A percentile compares a stretch with the other conserved stretches of the same genome.
Conservation (phyloP, 106 monocot genomes). For the Dendrobium catenatum region DNA sequence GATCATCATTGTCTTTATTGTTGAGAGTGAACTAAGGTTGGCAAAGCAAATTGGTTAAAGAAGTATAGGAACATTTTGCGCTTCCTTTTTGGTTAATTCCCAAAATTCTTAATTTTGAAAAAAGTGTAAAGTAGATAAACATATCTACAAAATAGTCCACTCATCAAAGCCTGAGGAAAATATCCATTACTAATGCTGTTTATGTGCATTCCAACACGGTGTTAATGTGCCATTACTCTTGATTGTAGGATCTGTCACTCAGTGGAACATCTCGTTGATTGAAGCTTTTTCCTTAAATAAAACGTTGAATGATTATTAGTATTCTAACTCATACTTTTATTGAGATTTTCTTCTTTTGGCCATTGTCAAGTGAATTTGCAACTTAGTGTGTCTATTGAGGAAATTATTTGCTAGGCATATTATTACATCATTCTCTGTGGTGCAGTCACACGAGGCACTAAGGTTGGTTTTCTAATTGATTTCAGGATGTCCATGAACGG, state of each 20-base stretch:
- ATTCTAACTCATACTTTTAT: not conserved
- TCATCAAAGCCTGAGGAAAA: not conserved
- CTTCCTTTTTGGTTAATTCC: not conserved
- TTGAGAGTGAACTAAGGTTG: not conserved
- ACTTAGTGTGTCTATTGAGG: not conserved
- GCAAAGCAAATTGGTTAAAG: not conserved
- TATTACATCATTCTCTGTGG: not conserved
- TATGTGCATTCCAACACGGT: not conserved
- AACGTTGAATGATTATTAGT: not conserved
- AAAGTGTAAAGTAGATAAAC: no score
- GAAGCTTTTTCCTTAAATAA: not conserved
- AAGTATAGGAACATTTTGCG: not conserved
- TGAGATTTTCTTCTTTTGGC: not conserved
- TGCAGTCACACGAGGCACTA: not conserved
- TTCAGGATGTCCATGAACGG: constrained; percentile 96
- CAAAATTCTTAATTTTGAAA: not conserved
- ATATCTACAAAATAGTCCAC: no score
- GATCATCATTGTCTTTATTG: not conserved
- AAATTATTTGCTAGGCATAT: not conserved
- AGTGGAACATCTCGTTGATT: not conserved
- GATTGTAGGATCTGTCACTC: not conserved
- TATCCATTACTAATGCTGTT: not conserved
- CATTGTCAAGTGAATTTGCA: not conserved
- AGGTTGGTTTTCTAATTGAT: constrained; percentile 8
- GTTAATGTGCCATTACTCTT: not conserved